phyloP scores from a whole-genome alignment of 495 filamentous ascomycete species.

The Viridothelium virens region DNA sequence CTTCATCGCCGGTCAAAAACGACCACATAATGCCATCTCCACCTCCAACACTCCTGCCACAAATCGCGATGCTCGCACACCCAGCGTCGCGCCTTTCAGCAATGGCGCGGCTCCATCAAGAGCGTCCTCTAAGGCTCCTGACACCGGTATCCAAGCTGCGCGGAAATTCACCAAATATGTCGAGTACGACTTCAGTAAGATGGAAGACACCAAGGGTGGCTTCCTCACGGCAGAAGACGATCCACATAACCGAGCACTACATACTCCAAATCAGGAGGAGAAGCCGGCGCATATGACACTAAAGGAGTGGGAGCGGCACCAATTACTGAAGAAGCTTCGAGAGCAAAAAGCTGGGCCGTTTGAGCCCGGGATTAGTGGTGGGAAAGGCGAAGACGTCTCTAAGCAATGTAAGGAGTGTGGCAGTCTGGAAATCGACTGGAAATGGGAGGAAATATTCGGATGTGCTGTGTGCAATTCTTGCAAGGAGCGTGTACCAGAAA shows the following conservation, averaged over 20 bases:
- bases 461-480: slow-evolving; percentile 65
- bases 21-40: slow-evolving; percentile 56
- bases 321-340: slow-evolving; percentile 58
- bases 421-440: slow-evolving; percentile 81
- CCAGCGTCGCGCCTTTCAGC: slow-evolving; percentile 24
- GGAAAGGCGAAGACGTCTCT: slow-evolving; percentile 47
- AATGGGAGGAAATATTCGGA: slow-evolving; percentile 76
- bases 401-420: slow-evolving; percentile 79
- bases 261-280: slow-evolving; percentile 50
- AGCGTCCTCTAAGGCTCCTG: slow-evolving; percentile 34
- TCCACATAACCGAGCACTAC: slow-evolving; percentile 72
- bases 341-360: slow-evolving; percentile 72
- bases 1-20: slow-evolving; percentile 47
- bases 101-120: slow-evolving; percentile 17
- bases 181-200: slow-evolving; percentile 94
- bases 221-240: slow-evolving; percentile 85
- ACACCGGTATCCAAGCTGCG: slow-evolving; percentile 56
- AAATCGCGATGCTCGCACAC: slow-evolving; percentile 56
- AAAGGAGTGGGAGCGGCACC: slow-evolving; percentile 84
- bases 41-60: slow-evolving; percentile 51
- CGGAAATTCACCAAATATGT: slow-evolving; percentile 85
- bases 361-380: slow-evolving; percentile 71
- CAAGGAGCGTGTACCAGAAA: slow-evolving; percentile 83
- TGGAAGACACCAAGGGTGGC: slow-evolving; percentile 95
- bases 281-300: slow-evolving; percentile 84